Evolutionary conservation across 2,329 filamentous ascomycete genomes (phyloP).

Genomic region (Penicillium sp.): DNA sequence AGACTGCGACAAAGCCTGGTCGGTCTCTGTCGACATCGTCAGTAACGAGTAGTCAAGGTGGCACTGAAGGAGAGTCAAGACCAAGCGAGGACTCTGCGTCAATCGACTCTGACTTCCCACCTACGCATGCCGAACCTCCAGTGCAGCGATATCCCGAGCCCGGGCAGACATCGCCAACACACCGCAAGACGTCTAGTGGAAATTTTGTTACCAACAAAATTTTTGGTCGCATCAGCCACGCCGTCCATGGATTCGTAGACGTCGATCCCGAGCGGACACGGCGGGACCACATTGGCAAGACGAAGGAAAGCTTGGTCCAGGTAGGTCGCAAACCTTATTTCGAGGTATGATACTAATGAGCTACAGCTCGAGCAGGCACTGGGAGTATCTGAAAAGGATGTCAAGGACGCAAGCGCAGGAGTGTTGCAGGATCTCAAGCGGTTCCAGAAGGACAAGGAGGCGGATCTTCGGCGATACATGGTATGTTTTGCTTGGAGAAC

Average conservation of each 20-base stretch:
- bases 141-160: slow-evolving; percentile 48
- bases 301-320: slow-evolving; percentile 78
- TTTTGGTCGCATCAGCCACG: slow-evolving; percentile 93
- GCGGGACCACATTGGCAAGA: slow-evolving; percentile 94
- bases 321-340: slow-evolving; percentile 36
- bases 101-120: slow-evolving; percentile 94
- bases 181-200: slow-evolving; percentile 83
- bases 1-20: slow-evolving; percentile 57
- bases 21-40: slow-evolving; percentile 68
- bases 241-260: slow-evolving; percentile 94
- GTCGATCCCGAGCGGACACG: slow-evolving; percentile 92
- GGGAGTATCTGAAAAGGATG: slow-evolving; percentile 84
- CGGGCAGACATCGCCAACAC: slow-evolving; percentile 49
- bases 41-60: slow-evolving; percentile 45
- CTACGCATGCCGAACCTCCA: slow-evolving; percentile 78
- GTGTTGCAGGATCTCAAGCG: slow-evolving; percentile 88
- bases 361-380: slow-evolving; percentile 86
- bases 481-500: slow-evolving; percentile 58
- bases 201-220: slow-evolving; percentile 92
- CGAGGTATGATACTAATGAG: slow-evolving; percentile 13
- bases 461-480: slow-evolving; percentile 93
- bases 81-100: slow-evolving; percentile 81
- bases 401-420: slow-evolving; percentile 87
- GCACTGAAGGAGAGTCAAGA: slow-evolving; percentile 50
- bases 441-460: slow-evolving; percentile 95